Percentiles rank a stretch among this genome's conserved stretches.
These are phyloP conservation scores for Kregervanrija fluxuum DNA, from an alignment of 805 yeast species.

Conservation along the genomic window DNA sequence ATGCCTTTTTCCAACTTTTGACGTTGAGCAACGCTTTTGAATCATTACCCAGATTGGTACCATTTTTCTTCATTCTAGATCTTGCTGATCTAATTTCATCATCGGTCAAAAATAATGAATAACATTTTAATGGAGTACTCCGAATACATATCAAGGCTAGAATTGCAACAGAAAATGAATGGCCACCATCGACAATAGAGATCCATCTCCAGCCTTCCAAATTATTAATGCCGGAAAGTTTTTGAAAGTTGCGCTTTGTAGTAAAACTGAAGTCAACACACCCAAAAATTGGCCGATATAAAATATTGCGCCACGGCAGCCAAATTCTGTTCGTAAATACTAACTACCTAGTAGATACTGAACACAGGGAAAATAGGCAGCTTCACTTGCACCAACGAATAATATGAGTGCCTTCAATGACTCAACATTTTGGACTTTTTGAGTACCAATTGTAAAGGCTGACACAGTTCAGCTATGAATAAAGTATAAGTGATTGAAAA, in stretches of 20 bases:
- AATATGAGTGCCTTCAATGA: constrained; percentile 58
- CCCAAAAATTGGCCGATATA: constrained; percentile 61
- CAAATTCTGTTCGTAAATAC: constrained; percentile 49
- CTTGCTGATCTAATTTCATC: constrained; percentile 50
- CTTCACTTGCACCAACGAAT: constrained; percentile 62
- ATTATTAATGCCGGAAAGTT: constrained; percentile 20
- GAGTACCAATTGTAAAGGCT: constrained; percentile 51
- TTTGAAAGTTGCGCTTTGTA: constrained; percentile 35
- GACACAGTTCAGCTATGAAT: constrained; percentile 52
- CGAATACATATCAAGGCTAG: constrained; percentile 35
- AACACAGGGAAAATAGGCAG: constrained; percentile 55
- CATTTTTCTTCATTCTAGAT: constrained; percentile 30
- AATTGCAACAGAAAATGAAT: constrained; percentile 17
- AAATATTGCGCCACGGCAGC: constrained; percentile 55
- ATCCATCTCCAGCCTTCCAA: constrained; percentile 48
- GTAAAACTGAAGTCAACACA: constrained; percentile 47
- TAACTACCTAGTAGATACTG: constrained; percentile 54
- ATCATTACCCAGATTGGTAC: constrained; percentile 21
- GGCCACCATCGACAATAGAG: constrained; percentile 44
- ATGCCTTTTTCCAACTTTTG: constrained; percentile 43
- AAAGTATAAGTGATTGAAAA: constrained; percentile 46
- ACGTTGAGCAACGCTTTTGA: constrained; percentile 31
- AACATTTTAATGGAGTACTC: constrained; percentile 55
- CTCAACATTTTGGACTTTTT: constrained; percentile 39
- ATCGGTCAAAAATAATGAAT: constrained; percentile 44